These are phyloP conservation scores for Athelia sp. DNA, from an alignment of 1,284 basidiomycete genomes.

Conservation along the genomic window DNA sequence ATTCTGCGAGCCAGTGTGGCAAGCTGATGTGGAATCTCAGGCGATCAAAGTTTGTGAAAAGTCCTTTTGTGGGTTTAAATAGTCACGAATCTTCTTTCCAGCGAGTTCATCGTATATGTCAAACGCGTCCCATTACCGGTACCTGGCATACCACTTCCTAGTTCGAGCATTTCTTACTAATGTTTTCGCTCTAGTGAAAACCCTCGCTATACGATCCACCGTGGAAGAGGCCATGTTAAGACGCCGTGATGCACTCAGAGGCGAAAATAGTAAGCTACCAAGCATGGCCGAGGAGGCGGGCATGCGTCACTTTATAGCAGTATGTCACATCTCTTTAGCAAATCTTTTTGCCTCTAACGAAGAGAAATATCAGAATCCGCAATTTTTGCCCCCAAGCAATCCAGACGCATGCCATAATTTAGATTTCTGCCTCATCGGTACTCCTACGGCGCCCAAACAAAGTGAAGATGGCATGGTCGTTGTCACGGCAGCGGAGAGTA, in stretches of 20 bases:
- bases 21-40: slow-evolving; percentile 80
- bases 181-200: slow-evolving; percentile 51
- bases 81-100: slow-evolving; percentile 22
- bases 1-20: slow-evolving; percentile 86
- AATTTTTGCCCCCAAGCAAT: slow-evolving; percentile 30
- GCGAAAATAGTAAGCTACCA: slow-evolving; percentile 44
- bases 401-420: slow-evolving; percentile 12
- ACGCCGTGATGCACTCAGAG: slow-evolving; percentile 50
- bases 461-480: background rate
- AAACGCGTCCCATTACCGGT: slow-evolving; percentile 66
- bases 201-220: slow-evolving; percentile 71
- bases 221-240: slow-evolving; percentile 79
- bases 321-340: slow-evolving; percentile 21
- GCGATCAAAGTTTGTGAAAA: slow-evolving; percentile 69
- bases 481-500: background rate
- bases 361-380: slow-evolving; percentile 33
- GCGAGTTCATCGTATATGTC: slow-evolving; percentile 85
- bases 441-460: background rate
- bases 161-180: background rate
- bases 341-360: background rate
- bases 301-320: slow-evolving; percentile 68
- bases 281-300: slow-evolving; percentile 59
- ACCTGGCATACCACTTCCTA: slow-evolving; percentile 16
- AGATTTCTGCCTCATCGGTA: slow-evolving; percentile 29
- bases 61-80: slow-evolving; percentile 1